These are phyloP conservation scores for Thraustochytrium striatum DNA, from an alignment of 352 stramenopile genomes.

Conservation along the genomic window DNA sequence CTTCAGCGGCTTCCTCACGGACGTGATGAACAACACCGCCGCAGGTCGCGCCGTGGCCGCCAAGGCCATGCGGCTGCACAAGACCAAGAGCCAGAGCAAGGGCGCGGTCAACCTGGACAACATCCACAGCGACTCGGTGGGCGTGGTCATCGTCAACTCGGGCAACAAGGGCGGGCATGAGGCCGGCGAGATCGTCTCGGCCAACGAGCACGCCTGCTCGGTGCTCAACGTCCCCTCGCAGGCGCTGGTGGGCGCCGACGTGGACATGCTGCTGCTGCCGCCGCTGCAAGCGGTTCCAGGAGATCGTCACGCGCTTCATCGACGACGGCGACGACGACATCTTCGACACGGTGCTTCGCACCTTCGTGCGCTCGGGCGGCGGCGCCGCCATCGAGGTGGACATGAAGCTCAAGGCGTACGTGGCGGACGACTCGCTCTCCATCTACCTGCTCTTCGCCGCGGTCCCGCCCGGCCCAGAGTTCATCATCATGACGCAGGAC, in stretches of 20 bases:
- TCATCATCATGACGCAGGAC: no score
- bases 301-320: conserved; percentile 27
- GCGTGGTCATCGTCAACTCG: background rate
- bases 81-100: no score
- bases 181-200: conserved; percentile 28
- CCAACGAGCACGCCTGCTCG: conserved; percentile 14
- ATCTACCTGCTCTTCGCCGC: conserved; percentile 31
- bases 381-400: conserved; percentile 10
- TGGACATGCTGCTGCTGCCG: background rate
- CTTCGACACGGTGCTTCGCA: background rate
- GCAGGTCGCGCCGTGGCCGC: no score
- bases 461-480: no score
- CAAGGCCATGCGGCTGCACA: no score
- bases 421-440: background rate
- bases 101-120: conserved; percentile 38
- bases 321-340: conserved; percentile 17
- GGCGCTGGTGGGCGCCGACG: conserved; percentile 15
- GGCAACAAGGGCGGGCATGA: background rate
- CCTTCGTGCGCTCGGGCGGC: background rate
- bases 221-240: conserved; percentile 26
- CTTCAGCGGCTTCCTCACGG: background rate
- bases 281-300: conserved; percentile 18
- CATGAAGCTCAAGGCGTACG: conserved; percentile 26
- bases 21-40: conserved; percentile 27
- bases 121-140: background rate